Conservation (phyloP, 2,329 filamentous ascomycete genomes). For the Trichophyton verrucosum region DNA sequence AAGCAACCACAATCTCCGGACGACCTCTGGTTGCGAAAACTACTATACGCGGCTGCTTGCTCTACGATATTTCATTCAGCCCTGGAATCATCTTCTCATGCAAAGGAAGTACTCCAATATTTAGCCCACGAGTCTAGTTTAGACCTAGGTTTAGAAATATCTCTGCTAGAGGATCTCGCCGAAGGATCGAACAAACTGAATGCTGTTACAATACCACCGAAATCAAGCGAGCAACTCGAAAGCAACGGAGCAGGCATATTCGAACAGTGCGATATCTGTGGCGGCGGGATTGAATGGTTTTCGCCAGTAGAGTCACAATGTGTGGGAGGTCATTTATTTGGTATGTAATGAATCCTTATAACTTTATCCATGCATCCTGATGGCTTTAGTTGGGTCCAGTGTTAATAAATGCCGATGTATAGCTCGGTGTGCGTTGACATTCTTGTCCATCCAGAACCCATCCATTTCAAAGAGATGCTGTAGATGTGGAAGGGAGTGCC, state of each 20-base stretch:
- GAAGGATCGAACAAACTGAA: neutral
- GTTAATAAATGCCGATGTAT: conserved; percentile 8
- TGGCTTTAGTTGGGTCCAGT: neutral
- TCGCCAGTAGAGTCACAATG: conserved; percentile 38
- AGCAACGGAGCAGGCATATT: conserved; percentile 20
- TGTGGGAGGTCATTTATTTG: conserved; percentile 40
- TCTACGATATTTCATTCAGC: conserved; percentile 23
- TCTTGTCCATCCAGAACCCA: conserved; percentile 43
- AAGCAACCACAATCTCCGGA: conserved; percentile 10
- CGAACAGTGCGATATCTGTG: conserved; percentile 44
- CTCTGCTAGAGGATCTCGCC: conserved; percentile 14
- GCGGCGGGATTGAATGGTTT: conserved; percentile 36
- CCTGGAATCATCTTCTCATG: conserved; percentile 16
- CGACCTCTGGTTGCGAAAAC: conserved; percentile 19
- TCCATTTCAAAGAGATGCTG: conserved; percentile 43
- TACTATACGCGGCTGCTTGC: conserved; percentile 27
- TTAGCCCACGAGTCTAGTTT: conserved; percentile 19
- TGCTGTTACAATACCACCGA: conserved; percentile 16
- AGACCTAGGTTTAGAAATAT: conserved; percentile 24
- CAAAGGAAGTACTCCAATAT: conserved; percentile 19
- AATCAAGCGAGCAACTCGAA: conserved; percentile 15
- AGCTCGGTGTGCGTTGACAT: conserved; percentile 44
- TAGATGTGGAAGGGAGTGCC: conserved; percentile 37
- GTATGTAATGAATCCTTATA: conserved; percentile 20
- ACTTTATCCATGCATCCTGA: neutral